Evolutionary conservation across 495 filamentous ascomycete species (phyloP), one percentile per base, ranked within the genome.

Genomic region (Penicillium verhagenii): DNA sequence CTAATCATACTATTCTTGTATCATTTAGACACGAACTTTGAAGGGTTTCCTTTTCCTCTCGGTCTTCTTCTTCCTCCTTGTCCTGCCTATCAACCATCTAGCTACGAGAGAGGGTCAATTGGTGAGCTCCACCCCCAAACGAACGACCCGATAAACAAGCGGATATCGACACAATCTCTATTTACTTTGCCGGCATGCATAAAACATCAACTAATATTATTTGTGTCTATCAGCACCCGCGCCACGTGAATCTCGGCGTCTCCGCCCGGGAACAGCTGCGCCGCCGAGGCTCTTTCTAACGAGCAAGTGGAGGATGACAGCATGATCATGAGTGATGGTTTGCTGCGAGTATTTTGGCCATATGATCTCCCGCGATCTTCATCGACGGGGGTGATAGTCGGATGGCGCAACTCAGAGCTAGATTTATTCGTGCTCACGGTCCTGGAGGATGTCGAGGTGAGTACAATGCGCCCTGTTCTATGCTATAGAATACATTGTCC

Each of bases 281-380:
- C 69, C 86, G 94, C 51, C 84, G 94, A 65, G 94, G 94, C 56
- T 97, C 94, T 54, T 97, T 97, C 78, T 98, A 83, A 79, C 38
- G 20, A 57, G 57, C 56, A 51, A 60, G 65, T 74, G 77, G 78
- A 86, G 83, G 86, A 92, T 91, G 87, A 84, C 86, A 91, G 82
- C 77, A 96, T 89, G 83, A 76, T 84, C 70, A 79, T 77, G 74
- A 74, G 77, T 57, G 89, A 96, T 91, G 90, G 89, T 61, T 77
- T 97, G 79, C 88, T 97, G 84, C 88, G 94, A 71, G 84, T 99
- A 76, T 97, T 99, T 73, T 99, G 94, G 94, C 94, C 94, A 57
- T 86, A 87, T 55, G 92, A 97, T 76, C 84, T 89, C 33, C 78
- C 86, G 21, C 82, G 86, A 65, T 87, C 81, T 20, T 85, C 84